Evolutionary conservation across 352 stramenopile genomes (phyloP).

Genomic region (Hyaloperonospora brassicae): DNA sequence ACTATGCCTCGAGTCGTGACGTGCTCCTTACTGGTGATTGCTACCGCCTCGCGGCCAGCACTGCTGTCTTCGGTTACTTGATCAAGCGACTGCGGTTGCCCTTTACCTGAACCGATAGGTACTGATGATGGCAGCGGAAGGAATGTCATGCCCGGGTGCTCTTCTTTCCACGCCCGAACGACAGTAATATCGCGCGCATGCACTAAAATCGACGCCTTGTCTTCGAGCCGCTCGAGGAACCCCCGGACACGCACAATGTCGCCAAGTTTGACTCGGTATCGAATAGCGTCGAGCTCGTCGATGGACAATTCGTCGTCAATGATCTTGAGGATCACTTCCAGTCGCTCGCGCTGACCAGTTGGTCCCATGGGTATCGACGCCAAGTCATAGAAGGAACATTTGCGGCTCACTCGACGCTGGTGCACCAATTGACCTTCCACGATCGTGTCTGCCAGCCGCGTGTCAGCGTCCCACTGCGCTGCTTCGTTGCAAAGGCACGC

Average conservation of each 20-base stretch:
- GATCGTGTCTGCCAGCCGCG: conserved; percentile 24
- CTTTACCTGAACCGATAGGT: conserved; percentile 13
- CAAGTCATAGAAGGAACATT: conserved; percentile 74
- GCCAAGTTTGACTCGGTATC: conserved; percentile 52
- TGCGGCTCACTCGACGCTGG: conserved; percentile 59
- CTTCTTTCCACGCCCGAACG: conserved; percentile 44
- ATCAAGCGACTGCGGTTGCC: conserved; percentile 1
- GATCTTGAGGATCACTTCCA: conserved; percentile 78
- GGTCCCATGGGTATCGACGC: conserved; percentile 20
- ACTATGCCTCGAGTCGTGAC: background rate
- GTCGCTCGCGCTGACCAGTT: conserved; percentile 21
- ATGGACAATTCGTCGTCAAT: conserved; percentile 53
- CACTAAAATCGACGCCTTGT: conserved; percentile 25
- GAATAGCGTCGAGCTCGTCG: conserved; percentile 57
- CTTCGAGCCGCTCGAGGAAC: conserved; percentile 42
- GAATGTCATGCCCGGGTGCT: conserved; percentile 47
- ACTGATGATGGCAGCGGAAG: conserved; percentile 47
- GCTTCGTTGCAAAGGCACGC: conserved; percentile 35
- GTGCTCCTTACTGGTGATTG: background rate
- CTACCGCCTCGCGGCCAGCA: background rate
- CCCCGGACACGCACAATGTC: conserved; percentile 58
- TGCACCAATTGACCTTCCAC: conserved; percentile 75
- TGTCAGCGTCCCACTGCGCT: conserved; percentile 19
- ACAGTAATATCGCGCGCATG: conserved; percentile 36
- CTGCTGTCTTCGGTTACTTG: conserved; percentile 2